A percentile compares a stretch with the other conserved stretches of the same genome.
phyloP scores from a whole-genome alignment of 257 asterid species.

The Ligustrum vulgare region DNA sequence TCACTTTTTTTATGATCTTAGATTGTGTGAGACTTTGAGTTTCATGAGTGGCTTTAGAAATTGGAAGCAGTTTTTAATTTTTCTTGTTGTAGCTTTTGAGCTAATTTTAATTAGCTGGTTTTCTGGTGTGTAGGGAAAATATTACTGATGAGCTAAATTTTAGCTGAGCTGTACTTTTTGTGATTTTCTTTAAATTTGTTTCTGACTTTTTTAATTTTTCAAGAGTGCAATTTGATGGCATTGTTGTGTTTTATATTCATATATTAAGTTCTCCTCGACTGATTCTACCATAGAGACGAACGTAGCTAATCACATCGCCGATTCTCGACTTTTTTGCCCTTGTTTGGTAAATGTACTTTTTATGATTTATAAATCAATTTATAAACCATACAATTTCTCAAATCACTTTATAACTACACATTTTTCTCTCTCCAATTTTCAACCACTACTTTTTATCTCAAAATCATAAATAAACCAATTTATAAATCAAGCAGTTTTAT shows the following conservation, averaged over 20 bases:
- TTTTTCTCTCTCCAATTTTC: too few species aligned
- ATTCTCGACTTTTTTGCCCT: too few species aligned
- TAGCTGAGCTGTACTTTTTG: slow-evolving; percentile 1
- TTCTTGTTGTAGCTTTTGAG: neutral
- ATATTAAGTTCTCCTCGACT: neutral
- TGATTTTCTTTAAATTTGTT: slow-evolving; percentile 11
- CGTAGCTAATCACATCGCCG: neutral
- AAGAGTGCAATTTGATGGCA: slow-evolving; percentile 20
- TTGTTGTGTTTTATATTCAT: neutral
- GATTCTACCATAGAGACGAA: neutral
- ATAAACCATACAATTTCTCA: too few species aligned
- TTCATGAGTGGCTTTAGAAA: slow-evolving; percentile 24
- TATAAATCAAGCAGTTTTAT: too few species aligned
- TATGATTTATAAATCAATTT: too few species aligned
- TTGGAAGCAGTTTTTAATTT: neutral
- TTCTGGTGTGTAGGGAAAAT: slow-evolving; percentile 23
- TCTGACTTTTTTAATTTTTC: slow-evolving; percentile 16
- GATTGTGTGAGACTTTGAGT: slow-evolving; percentile 22
- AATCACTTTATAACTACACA: too few species aligned
- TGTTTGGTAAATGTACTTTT: too few species aligned
- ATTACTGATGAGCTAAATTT: neutral
- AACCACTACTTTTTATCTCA: too few species aligned
- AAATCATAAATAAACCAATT: too few species aligned
- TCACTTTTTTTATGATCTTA: slow-evolving; percentile 3
- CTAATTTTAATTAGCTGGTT: slow-evolving; percentile 27